Base-by-base conservation (phyloP, 1,284 basidiomycete species). In the Cutaneotrichosporon cyanovorans region DNA sequence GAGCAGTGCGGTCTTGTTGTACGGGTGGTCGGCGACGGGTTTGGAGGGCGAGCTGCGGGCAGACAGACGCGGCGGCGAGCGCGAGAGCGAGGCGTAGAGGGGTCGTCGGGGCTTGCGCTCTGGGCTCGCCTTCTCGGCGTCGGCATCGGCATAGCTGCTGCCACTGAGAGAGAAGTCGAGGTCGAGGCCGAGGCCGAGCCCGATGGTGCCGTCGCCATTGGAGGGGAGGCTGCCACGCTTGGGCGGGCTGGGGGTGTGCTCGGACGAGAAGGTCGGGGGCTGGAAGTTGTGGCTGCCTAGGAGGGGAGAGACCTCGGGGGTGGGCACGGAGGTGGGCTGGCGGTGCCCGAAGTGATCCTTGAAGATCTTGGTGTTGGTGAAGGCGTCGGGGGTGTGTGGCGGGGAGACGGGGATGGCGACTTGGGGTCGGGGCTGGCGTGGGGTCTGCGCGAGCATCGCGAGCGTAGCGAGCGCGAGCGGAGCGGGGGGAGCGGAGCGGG, bases 261-360 rank as follows among this genome's bases (percentile, higher is more conserved):
- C 50, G 15, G 55, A 51, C 3, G 55, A 28, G 18, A 58, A 14
- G 52, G 57, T 14, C 48, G 44, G 20, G 46, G 16, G 36, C 16
- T 37, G 20, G 36, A 25, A n/a, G 9, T 21, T 11, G 48, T 49
- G 37, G n/a, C 15, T 19, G 20, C 22, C 5, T 23, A 31, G 1
- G 16, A 21, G 18, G 18, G 40, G 36, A 15, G 47, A 16, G 6
- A 19, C 22, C 23, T 23, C 25, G 7, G 25, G 25, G 25, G 25
- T 28, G 8, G 18, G 15, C n/a, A 25, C 23, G 23, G 12, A 40
- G 33, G 21, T n/a, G 23, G 34, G 1, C 23, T 40, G 21, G 32
- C 25, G 31, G 23, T 32, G 20, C 8, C 22, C 21, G 16, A 21
- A 42, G 4, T 15, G 6, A 16, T 44, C 42, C 19, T 44, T 44